phyloP scores from a whole-genome alignment of 1,139 yeast genomes.

The Sugiyamaella novakii region DNA sequence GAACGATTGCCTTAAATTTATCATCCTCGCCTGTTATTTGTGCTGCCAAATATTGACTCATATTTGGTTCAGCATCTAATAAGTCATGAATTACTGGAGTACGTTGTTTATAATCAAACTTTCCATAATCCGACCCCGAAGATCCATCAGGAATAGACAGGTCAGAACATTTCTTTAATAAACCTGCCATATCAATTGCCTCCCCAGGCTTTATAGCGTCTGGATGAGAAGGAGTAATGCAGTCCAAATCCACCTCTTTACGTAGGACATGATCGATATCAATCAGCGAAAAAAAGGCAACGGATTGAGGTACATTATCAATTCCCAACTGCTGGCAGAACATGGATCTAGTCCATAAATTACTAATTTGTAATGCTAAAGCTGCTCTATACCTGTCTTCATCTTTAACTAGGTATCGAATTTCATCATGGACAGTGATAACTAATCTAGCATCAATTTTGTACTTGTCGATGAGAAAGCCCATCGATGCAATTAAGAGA shows the following conservation, averaged over 20 bases:
- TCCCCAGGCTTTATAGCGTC: conserved; percentile 77
- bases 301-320: conserved; percentile 85
- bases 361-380: conserved; percentile 81
- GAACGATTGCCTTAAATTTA: conserved; percentile 24
- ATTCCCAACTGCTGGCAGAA: conserved; percentile 93
- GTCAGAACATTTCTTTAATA: conserved; percentile 43
- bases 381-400: conserved; percentile 77
- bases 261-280: conserved; percentile 87
- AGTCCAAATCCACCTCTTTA: conserved; percentile 85
- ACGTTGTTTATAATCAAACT: conserved; percentile 25
- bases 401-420: conserved; percentile 75
- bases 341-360: conserved; percentile 95
- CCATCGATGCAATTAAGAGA: conserved; percentile 82
- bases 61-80: conserved; percentile 20
- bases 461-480: conserved; percentile 67
- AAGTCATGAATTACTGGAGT: conserved; percentile 30
- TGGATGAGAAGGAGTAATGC: conserved; percentile 88
- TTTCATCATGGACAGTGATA: conserved; percentile 94
- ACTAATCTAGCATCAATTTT: conserved; percentile 75
- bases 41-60: conserved; percentile 31
- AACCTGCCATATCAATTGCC: conserved; percentile 59
- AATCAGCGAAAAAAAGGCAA: conserved; percentile 94
- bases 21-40: conserved; percentile 30
- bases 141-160: conserved; percentile 11
- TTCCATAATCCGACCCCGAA: conserved; percentile 16